Conservation (phyloP, 2,329 filamentous ascomycete species). For the Arthrinium phaeospermum region DNA sequence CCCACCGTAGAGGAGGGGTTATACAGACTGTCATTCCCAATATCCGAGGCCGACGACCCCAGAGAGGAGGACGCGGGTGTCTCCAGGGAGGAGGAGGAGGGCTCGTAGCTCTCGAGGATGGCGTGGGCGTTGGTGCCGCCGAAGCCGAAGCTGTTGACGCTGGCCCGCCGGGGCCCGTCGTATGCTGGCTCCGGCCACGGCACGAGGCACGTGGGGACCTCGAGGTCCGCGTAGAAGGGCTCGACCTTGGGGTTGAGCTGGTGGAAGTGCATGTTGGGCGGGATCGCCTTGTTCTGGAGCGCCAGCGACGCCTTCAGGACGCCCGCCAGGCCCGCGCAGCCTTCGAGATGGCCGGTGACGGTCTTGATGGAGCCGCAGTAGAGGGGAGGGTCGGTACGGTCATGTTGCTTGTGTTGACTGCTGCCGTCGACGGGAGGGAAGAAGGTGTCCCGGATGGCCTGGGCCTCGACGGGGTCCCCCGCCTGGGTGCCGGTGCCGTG, state of each 20-base stretch:
- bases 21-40: too few relatives aligned
- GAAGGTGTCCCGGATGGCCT: conserved; percentile 25
- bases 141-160: conserved; percentile 34
- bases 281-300: conserved; percentile 25
- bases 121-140: conserved; percentile 32
- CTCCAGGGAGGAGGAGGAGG: too few relatives aligned
- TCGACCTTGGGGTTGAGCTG: conserved; percentile 32
- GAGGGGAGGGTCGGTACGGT: conserved; percentile 36
- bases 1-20: too few relatives aligned
- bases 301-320: conserved; percentile 29
- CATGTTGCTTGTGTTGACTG: not conserved
- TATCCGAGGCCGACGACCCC: too few relatives aligned
- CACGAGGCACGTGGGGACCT: conserved; percentile 20
- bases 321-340: conserved; percentile 31
- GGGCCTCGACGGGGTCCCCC: conserved; percentile 32
- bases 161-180: conserved; percentile 25
- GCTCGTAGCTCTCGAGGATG: conserved; percentile 25
- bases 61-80: too few relatives aligned
- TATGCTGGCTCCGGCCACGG: conserved; percentile 26
- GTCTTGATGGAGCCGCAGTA: conserved; percentile 32
- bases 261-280: conserved; percentile 39
- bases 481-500: conserved; percentile 28
- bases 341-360: conserved; percentile 28
- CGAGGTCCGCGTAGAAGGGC: conserved; percentile 29
- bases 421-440: not conserved